phyloP scores from a whole-genome alignment of 441 rosid genomes.

The Gossypium trilobum region DNA sequence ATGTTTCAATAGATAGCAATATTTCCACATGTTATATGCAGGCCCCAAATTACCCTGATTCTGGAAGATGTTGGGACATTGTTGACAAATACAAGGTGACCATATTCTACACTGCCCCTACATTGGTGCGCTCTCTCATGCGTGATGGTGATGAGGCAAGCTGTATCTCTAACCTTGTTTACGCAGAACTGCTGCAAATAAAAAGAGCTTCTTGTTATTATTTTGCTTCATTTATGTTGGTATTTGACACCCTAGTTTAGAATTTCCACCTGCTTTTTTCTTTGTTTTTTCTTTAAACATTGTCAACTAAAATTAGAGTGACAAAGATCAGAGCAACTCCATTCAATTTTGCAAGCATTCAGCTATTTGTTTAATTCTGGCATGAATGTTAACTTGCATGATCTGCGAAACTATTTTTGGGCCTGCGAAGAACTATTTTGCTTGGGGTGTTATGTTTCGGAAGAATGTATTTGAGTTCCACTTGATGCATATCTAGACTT shows the following conservation, averaged over 20 bases:
- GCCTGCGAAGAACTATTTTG: not conserved
- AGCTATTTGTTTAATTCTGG: not conserved
- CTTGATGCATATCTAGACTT: not conserved
- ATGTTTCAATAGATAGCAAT: constrained; percentile 17
- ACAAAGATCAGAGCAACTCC: constrained; percentile 3
- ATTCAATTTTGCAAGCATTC: constrained; percentile 8
- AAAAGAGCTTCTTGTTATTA: not conserved
- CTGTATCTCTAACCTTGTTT: constrained; percentile 18
- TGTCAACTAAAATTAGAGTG: not conserved
- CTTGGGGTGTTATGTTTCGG: not conserved
- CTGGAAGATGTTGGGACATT: constrained; percentile 95
- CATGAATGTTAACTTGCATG: constrained; percentile 4
- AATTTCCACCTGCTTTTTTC: not conserved
- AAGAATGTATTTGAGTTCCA: not conserved
- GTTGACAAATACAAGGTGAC: constrained; percentile 93
- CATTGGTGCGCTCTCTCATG: constrained; percentile 96
- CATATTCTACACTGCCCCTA: constrained; percentile 86
- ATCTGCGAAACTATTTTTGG: not conserved
- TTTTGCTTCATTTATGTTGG: not conserved
- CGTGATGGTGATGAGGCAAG: constrained; percentile 77
- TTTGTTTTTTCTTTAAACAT: constrained; percentile 5
- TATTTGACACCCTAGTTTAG: not conserved
- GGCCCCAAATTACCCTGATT: constrained; percentile 88
- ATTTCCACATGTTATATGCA: constrained; percentile 29
- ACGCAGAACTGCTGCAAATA: not conserved